phyloP scores from a whole-genome alignment of 192 early-diverging fungal species.

The Linnemannia elongata region DNA sequence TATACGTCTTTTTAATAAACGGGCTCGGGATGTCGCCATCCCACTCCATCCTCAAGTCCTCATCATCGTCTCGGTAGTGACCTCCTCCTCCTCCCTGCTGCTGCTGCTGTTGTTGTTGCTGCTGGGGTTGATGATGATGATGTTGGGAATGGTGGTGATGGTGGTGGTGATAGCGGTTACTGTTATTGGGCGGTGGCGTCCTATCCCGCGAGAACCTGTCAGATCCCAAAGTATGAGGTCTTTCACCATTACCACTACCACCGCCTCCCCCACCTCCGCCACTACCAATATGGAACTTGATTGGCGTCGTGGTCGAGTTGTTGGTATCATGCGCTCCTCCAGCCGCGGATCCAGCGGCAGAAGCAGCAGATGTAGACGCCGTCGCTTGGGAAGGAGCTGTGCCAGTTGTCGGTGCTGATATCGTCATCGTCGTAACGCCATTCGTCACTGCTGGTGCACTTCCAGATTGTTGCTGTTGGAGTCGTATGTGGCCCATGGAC shows the following conservation, averaged over 20 bases:
- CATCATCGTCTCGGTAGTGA: slow-evolving; percentile 2
- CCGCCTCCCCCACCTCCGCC: not conserved
- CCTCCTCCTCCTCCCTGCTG: not conserved
- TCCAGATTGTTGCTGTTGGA: slow-evolving; percentile 5
- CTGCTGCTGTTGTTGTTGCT: not conserved
- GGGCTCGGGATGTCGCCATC: slow-evolving; percentile 48
- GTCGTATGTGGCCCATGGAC: slow-evolving; percentile 15
- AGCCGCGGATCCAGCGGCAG: not conserved
- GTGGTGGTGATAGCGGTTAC: not conserved
- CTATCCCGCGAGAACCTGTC: not conserved
- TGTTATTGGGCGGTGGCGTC: not conserved
- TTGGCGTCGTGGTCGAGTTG: not conserved
- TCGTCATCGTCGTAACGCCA: not conserved
- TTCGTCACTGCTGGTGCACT: not conserved
- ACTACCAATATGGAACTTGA: not conserved
- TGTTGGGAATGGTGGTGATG: not conserved
- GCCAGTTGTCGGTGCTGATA: not conserved
- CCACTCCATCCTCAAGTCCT: slow-evolving; percentile 41
- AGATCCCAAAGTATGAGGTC: not conserved
- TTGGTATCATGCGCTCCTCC: not conserved
- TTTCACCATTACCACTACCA: not conserved
- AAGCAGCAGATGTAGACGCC: not conserved
- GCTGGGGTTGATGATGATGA: not conserved
- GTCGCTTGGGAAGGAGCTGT: not conserved
- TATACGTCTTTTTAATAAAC: slow-evolving; percentile 35